These are phyloP conservation scores for Pythium brachiatum DNA, from an alignment of 352 stramenopile genomes.

Conservation along the genomic window DNA sequence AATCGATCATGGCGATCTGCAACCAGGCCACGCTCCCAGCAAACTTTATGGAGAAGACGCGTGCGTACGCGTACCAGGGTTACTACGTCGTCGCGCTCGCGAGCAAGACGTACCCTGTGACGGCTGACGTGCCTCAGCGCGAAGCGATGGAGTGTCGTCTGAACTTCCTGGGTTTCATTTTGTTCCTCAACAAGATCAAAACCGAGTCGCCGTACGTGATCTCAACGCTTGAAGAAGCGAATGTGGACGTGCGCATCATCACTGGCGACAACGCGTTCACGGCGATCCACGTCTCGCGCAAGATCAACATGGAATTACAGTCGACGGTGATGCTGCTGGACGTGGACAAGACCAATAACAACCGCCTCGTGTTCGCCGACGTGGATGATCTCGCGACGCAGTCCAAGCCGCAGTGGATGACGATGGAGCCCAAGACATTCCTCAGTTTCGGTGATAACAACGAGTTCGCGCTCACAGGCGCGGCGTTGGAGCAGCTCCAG, in stretches of 20 bases:
- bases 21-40: constrained; percentile 52
- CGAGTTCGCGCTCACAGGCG: constrained; percentile 66
- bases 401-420: constrained; percentile 30
- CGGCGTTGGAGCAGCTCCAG: constrained; percentile 50
- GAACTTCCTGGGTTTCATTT: constrained; percentile 79
- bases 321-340: constrained; percentile 54
- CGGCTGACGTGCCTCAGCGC: constrained; percentile 44
- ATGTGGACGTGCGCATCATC: constrained; percentile 85
- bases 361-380: constrained; percentile 50
- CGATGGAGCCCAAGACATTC: constrained; percentile 42
- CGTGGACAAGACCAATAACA: constrained; percentile 12
- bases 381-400: constrained; percentile 50
- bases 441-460: constrained; percentile 49
- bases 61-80: constrained; percentile 70
- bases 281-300: constrained; percentile 64
- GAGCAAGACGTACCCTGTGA: constrained; percentile 56
- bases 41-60: constrained; percentile 64
- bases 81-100: constrained; percentile 81
- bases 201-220: constrained; percentile 83
- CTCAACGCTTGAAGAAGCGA: constrained; percentile 61
- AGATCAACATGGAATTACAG: constrained; percentile 74
- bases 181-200: constrained; percentile 91
- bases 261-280: constrained; percentile 87
- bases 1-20: constrained; percentile 64
- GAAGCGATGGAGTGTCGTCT: constrained; percentile 78